Conservation (phyloP, 257 asterid genomes). For the Nicotiana knightiana region DNA sequence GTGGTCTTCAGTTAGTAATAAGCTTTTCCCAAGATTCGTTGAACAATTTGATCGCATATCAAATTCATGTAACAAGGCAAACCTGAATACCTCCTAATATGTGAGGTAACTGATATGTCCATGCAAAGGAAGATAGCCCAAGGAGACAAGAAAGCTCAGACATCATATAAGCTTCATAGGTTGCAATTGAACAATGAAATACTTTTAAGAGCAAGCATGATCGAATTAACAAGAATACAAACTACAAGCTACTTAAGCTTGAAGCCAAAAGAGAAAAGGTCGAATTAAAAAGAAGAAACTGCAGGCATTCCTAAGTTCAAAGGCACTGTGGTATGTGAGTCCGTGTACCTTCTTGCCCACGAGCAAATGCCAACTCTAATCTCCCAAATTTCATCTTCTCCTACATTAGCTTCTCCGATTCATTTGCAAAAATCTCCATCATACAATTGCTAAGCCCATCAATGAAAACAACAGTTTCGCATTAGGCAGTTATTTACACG, state of each 20-base stretch:
- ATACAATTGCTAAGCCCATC: not conserved
- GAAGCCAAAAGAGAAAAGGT: not conserved
- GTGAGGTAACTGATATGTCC: not conserved
- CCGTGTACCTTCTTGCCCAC: slow-evolving; percentile 23
- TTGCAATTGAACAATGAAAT: not conserved
- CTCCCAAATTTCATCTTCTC: slow-evolving; percentile 1
- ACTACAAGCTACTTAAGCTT: slow-evolving; percentile 3
- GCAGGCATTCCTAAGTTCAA: not conserved
- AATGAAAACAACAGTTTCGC: not conserved
- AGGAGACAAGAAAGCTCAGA: not conserved
- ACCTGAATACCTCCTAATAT: not conserved
- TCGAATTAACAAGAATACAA: not conserved
- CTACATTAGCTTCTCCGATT: slow-evolving; percentile 1
- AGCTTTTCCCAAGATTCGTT: not conserved
- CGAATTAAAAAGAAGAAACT: not conserved
- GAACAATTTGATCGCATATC: not conserved
- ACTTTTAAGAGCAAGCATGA: not conserved
- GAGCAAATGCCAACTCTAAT: slow-evolving; percentile 3
- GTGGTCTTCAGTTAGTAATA: not conserved
- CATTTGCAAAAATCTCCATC: not conserved
- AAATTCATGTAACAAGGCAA: not conserved
- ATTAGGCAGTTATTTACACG: slow-evolving; percentile 11
- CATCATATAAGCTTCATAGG: not conserved
- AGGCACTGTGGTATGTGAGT: slow-evolving; percentile 9
- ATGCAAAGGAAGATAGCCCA: not conserved